Evolutionary conservation across 176 grass and related monocot genomes (phyloP).

Genomic region (Pharus latifolius): DNA sequence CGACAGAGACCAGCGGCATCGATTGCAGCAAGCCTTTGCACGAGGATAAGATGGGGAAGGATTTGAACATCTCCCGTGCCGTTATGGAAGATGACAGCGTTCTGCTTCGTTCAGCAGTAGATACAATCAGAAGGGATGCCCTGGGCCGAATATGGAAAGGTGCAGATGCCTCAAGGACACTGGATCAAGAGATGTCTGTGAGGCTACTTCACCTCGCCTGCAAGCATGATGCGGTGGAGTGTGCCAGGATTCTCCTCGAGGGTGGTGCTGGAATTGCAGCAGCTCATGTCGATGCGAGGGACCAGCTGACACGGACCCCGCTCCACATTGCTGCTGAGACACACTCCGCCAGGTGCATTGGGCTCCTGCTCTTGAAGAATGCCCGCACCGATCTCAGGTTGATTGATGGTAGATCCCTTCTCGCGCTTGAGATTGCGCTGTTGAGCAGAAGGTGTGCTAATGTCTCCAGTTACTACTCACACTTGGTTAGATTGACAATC

Average conservation of each 20-base stretch:
- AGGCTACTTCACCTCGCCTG: constrained; percentile 56
- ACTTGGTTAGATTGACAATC: neutral
- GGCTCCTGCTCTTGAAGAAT: constrained; percentile 42
- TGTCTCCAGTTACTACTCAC: neutral
- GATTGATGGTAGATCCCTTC: constrained; percentile 18
- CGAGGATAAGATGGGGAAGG: neutral
- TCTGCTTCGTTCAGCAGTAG: constrained; percentile 21
- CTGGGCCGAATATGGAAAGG: constrained; percentile 27
- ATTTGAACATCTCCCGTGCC: constrained; percentile 21
- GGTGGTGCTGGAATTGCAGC: constrained; percentile 17
- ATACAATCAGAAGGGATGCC: constrained; percentile 21
- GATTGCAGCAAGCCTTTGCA: neutral
- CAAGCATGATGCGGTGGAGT: constrained; percentile 47
- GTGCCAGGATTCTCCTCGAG: constrained; percentile 38
- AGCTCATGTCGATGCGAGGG: constrained; percentile 23
- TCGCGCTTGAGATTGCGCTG: constrained; percentile 46
- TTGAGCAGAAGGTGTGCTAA: constrained; percentile 24
- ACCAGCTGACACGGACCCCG: constrained; percentile 34
- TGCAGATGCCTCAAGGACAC: constrained; percentile 22
- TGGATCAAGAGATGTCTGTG: constrained; percentile 34
- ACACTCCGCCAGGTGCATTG: constrained; percentile 39
- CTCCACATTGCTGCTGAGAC: constrained; percentile 48
- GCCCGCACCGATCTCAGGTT: constrained; percentile 34
- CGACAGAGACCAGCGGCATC: neutral
- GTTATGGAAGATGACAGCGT: constrained; percentile 22